phyloP scores from a whole-genome alignment of 495 filamentous ascomycete genomes.

The Choiromyces venosus region DNA sequence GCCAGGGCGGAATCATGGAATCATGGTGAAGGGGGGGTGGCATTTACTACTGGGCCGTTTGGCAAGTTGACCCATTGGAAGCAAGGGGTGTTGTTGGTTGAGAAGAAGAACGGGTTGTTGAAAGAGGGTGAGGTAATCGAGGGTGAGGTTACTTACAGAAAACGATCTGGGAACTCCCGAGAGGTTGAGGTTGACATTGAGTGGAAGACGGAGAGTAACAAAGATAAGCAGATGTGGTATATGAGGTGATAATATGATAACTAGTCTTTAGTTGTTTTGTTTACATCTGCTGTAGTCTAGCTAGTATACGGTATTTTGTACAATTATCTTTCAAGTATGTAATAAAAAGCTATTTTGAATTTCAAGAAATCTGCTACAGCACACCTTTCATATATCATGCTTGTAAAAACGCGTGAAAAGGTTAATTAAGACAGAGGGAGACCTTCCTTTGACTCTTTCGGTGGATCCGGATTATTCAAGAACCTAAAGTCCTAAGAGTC shows the following conservation, averaged over 20 bases:
- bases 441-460: neutral
- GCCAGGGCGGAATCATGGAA: slow-evolving; percentile 43
- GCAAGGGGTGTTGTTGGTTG: slow-evolving; percentile 44
- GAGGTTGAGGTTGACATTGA: slow-evolving; percentile 42
- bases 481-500: neutral
- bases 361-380: neutral
- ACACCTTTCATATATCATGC: neutral
- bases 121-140: slow-evolving; percentile 35
- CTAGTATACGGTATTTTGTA: neutral
- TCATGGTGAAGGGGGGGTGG: slow-evolving; percentile 38
- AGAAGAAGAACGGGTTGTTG: slow-evolving; percentile 36
- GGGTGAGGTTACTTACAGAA: slow-evolving; percentile 43
- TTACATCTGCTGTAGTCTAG: neutral
- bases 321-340: neutral
- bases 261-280: slow-evolving; percentile 17
- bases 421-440: neutral
- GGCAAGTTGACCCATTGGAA: slow-evolving; percentile 46
- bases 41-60: slow-evolving; percentile 47
- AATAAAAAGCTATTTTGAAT: neutral
- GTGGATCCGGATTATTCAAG: neutral
- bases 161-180: slow-evolving; percentile 38
- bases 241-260: slow-evolving; percentile 32
- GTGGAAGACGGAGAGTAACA: slow-evolving; percentile 32
- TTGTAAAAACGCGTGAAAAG: neutral
- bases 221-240: slow-evolving; percentile 39